phyloP scores from a whole-genome alignment of 2,329 filamentous ascomycete species.

The Botrytis elliptica region DNA sequence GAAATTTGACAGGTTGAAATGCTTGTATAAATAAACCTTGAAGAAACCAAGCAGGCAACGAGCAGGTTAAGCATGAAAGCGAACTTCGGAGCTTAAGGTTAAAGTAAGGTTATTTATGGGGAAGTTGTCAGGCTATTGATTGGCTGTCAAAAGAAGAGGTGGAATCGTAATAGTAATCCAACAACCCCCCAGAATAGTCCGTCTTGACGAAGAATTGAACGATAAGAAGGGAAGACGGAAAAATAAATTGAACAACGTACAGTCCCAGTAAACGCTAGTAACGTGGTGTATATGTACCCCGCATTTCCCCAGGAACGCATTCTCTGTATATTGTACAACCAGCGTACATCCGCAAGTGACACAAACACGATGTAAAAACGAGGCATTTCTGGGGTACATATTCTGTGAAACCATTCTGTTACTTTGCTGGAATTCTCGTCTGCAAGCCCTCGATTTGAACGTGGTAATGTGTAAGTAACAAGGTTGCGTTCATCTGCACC shows the following conservation, averaged over 20 bases:
- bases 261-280: background rate
- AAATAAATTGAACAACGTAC: background rate
- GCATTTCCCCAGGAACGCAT: background rate
- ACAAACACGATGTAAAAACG: background rate
- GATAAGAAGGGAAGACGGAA: no score
- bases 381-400: constrained; percentile 8
- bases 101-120: background rate
- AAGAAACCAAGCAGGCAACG: background rate
- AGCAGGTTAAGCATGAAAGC: background rate
- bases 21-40: background rate
- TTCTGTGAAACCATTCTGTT: background rate
- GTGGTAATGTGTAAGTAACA: background rate
- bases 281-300: constrained; percentile 1
- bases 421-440: background rate
- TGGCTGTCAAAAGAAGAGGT: no score
- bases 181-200: background rate
- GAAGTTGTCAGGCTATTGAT: background rate
- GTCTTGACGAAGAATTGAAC: background rate
- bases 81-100: background rate
- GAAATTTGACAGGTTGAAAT: background rate
- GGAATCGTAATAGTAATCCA: background rate
- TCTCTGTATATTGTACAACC: background rate
- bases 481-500: background rate
- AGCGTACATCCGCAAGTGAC: background rate
- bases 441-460: background rate